phyloP scores from a whole-genome alignment of 805 yeast species.

The Candida montana region DNA sequence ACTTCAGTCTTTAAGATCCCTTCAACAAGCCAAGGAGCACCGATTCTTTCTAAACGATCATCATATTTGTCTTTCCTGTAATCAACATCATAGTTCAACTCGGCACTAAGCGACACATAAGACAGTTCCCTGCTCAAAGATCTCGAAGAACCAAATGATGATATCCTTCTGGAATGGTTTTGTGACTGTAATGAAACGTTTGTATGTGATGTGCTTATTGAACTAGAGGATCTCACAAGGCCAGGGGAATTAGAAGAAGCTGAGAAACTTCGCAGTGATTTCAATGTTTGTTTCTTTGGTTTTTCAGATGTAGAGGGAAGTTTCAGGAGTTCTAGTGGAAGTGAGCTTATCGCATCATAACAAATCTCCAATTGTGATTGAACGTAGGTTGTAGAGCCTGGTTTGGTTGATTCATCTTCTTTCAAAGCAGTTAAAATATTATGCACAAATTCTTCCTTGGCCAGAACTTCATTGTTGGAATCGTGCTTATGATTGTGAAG shows the following conservation, averaged over 20 bases:
- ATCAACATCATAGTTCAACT: conserved; percentile 25
- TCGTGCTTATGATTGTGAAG: conserved; percentile 43
- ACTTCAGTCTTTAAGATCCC: conserved; percentile 45
- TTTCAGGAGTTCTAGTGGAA: conserved; percentile 16
- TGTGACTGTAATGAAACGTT: conserved; percentile 20
- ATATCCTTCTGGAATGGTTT: conserved; percentile 19
- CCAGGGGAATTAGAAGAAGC: conserved; percentile 5
- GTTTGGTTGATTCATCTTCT: conserved; percentile 13
- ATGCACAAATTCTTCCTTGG: conserved; percentile 38
- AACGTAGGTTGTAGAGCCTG: conserved; percentile 2
- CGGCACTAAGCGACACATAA: conserved; percentile 10
- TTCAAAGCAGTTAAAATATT: conserved; percentile 46
- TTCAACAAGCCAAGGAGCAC: conserved; percentile 77
- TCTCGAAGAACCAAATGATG: conserved; percentile 21
- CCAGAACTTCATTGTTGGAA: conserved; percentile 32
- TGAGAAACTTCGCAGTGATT: conserved; percentile 10
- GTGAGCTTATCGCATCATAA: conserved; percentile 32
- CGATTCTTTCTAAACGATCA: conserved; percentile 55
- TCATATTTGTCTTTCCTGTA: conserved; percentile 43
- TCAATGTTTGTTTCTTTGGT: conserved; percentile 6
- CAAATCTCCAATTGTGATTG: conserved; percentile 23
- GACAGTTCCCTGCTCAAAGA: conserved; percentile 7
- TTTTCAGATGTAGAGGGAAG: background rate
- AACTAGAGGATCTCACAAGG: background rate
- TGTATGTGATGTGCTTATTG: background rate